Evolutionary conservation across 306 rosid species (phyloP).

Genomic region (Purshia tridentata): DNA sequence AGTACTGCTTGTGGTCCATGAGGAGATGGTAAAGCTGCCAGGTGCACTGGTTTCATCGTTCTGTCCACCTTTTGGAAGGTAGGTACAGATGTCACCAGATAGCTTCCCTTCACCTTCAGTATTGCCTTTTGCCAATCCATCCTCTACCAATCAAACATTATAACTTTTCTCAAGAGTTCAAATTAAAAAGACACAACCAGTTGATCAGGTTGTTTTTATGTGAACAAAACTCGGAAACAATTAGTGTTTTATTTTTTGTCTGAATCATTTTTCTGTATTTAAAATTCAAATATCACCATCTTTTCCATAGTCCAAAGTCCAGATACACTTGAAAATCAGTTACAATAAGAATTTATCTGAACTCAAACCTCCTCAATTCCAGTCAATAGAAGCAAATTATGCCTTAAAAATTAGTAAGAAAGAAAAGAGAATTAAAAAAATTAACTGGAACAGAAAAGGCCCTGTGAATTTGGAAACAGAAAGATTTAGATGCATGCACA

Average conservation of each 20-base stretch:
- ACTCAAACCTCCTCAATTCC: background rate
- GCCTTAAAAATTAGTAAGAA: background rate
- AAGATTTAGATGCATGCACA: background rate
- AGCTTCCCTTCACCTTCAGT: slow-evolving; percentile 41
- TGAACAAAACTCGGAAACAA: background rate
- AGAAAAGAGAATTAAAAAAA: background rate
- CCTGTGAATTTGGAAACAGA: background rate
- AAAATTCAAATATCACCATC: background rate
- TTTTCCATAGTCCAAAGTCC: background rate
- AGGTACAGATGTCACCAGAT: slow-evolving; percentile 45
- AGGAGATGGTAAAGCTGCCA: slow-evolving; percentile 42
- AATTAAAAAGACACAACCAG: slow-evolving; percentile 3
- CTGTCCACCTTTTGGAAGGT: slow-evolving; percentile 39
- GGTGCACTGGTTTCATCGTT: slow-evolving; percentile 44
- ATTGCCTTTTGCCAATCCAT: slow-evolving; percentile 39
- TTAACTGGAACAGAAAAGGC: background rate
- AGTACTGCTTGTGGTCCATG: slow-evolving; percentile 47
- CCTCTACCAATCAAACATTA: slow-evolving; percentile 56
- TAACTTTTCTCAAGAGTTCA: slow-evolving; percentile 32
- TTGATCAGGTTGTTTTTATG: background rate
- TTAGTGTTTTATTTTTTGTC: background rate
- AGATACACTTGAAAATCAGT: background rate
- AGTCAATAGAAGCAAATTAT: background rate
- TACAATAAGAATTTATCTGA: background rate
- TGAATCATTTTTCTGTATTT: background rate